Conservation (phyloP, 345 rosid genomes). For the Pistacia vera region DNA sequence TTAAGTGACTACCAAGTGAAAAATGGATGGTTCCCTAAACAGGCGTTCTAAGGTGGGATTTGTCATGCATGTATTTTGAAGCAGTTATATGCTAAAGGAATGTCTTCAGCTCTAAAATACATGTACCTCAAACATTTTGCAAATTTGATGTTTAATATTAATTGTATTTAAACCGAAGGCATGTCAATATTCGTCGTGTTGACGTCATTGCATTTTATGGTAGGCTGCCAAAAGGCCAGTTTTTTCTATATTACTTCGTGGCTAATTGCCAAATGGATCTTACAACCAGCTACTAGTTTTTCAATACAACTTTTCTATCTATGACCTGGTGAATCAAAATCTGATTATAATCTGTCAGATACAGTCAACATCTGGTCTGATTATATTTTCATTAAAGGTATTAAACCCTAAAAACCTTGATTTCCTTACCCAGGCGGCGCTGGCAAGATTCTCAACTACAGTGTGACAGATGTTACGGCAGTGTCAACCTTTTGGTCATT, state of each 20-base stretch:
- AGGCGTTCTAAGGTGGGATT: not conserved
- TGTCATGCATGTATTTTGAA: not conserved
- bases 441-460: not conserved
- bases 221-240: not conserved
- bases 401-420: not conserved
- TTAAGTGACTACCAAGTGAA: not conserved
- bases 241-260: not conserved
- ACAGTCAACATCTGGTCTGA: not conserved
- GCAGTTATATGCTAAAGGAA: not conserved
- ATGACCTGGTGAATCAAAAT: slow-evolving; percentile 3
- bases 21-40: not conserved
- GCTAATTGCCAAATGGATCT: not conserved
- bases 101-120: not conserved
- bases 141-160: not conserved
- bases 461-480: not conserved
- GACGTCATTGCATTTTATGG: not conserved
- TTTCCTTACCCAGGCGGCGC: not conserved
- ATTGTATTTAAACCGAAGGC: not conserved
- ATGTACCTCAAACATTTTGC: not conserved
- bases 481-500: not conserved
- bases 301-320: no score
- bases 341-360: not conserved
- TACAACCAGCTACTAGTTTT: not conserved
- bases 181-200: not conserved
- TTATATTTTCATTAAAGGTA: not conserved